phyloP scores from a whole-genome alignment of 345 rosid species.

The Arabis hirsuta region DNA sequence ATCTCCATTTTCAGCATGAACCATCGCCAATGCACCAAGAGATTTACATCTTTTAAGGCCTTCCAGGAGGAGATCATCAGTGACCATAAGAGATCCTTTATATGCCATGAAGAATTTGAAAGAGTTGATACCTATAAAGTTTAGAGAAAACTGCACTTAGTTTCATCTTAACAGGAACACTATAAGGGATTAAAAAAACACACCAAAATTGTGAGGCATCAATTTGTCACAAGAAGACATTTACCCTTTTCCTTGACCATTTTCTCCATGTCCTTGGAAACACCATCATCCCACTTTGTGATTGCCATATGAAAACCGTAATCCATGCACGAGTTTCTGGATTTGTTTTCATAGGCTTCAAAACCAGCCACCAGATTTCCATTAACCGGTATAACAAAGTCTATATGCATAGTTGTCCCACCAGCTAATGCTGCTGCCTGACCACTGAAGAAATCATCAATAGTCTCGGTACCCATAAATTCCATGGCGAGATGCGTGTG shows the following conservation, averaged over 20 bases:
- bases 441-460: conserved; percentile 95
- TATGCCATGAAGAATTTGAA: conserved; percentile 97
- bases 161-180: neutral
- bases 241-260: conserved; percentile 90
- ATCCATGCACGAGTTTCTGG: conserved; percentile 83
- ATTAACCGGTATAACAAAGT: conserved; percentile 83
- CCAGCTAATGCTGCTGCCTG: conserved; percentile 99
- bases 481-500: conserved; percentile 89
- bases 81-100: conserved; percentile 83
- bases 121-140: conserved; percentile 83
- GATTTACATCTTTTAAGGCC: conserved; percentile 89
- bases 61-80: conserved; percentile 80
- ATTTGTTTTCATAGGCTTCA: conserved; percentile 72
- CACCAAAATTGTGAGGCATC: neutral
- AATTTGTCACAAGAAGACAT: conserved; percentile 3
- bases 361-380: conserved; percentile 80
- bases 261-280: conserved; percentile 83
- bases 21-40: conserved; percentile 98
- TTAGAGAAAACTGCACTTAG: conserved; percentile 14
- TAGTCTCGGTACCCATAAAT: conserved; percentile 72
- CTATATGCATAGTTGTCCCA: conserved; percentile 98
- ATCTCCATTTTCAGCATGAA: conserved; percentile 99
- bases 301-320: conserved; percentile 98
- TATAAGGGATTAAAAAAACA: neutral
- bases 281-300: conserved; percentile 86